phyloP scores from a whole-genome alignment of 768 basidiomycete genomes.

The Lepiota brunneoincarnata region DNA sequence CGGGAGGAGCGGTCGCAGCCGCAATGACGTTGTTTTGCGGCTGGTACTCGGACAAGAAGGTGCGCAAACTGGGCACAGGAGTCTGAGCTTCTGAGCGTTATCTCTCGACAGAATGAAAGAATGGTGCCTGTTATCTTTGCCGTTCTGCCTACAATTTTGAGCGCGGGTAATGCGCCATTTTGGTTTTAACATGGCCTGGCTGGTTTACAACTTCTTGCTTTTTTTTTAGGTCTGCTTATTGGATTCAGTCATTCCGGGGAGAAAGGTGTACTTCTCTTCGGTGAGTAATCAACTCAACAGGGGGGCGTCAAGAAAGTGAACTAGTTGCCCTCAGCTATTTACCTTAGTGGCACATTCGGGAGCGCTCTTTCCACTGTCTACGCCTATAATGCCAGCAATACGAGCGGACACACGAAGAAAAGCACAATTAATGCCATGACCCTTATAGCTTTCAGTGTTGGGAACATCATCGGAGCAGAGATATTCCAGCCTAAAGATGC shows the following conservation, averaged over 20 bases:
- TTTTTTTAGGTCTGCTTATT: slow-evolving; percentile 42
- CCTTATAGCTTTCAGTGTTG: slow-evolving; percentile 48
- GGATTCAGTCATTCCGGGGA: slow-evolving; percentile 46
- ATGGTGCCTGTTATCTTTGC: slow-evolving; percentile 62
- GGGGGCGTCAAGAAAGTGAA: neutral
- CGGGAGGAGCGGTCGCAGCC: slow-evolving; percentile 49
- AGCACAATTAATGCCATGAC: slow-evolving; percentile 64
- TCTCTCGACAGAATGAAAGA: slow-evolving; percentile 41
- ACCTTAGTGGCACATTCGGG: slow-evolving; percentile 55
- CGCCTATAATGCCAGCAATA: slow-evolving; percentile 65
- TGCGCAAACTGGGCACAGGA: slow-evolving; percentile 11
- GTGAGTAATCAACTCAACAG: slow-evolving; percentile 24
- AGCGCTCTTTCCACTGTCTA: slow-evolving; percentile 58
- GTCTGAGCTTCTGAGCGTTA: neutral
- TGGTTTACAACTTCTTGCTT: neutral
- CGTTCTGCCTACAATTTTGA: slow-evolving; percentile 56
- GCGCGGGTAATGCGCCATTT: slow-evolving; percentile 33
- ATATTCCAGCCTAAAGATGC: slow-evolving; percentile 64
- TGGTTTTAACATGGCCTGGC: slow-evolving; percentile 3
- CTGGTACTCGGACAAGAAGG: slow-evolving; percentile 67
- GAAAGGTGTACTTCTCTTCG: slow-evolving; percentile 56
- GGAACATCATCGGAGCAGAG: slow-evolving; percentile 62
- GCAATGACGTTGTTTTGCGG: slow-evolving; percentile 50
- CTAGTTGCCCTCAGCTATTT: slow-evolving; percentile 32
- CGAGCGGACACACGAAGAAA: slow-evolving; percentile 66